phyloP scores from a whole-genome alignment of 352 stramenopile species.

The Phytophthora aleatoria region DNA sequence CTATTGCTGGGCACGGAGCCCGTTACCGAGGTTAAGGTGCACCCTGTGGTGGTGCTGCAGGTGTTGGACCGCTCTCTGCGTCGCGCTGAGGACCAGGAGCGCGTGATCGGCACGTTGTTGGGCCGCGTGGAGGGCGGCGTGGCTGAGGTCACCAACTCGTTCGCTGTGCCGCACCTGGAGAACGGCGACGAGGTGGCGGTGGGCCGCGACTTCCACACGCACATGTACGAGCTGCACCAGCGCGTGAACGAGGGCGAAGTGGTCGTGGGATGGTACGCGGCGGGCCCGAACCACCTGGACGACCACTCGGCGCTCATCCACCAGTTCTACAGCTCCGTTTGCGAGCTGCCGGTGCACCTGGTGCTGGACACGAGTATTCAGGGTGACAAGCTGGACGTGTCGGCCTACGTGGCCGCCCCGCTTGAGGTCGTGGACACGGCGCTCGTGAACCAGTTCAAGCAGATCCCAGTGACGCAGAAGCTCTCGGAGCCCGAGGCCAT shows the following conservation, averaged over 20 bases:
- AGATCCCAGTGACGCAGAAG: conserved; percentile 93
- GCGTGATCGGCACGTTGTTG: conserved; percentile 98
- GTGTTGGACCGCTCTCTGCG: conserved; percentile 97
- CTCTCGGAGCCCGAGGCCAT: conserved; percentile 94
- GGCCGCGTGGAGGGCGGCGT: conserved; percentile 88
- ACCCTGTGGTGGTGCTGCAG: conserved; percentile 97
- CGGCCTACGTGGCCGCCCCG: conserved; percentile 91
- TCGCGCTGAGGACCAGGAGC: conserved; percentile 91
- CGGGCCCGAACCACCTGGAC: conserved; percentile 78
- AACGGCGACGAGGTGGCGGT: conserved; percentile 96
- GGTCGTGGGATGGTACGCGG: conserved; percentile 98
- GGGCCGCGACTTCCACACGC: conserved; percentile 97
- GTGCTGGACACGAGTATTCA: conserved; percentile 94
- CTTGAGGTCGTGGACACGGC: conserved; percentile 90
- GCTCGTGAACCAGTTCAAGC: conserved; percentile 94
- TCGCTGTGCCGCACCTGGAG: conserved; percentile 97
- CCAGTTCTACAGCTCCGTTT: conserved; percentile 97
- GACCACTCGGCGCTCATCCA: conserved; percentile 98
- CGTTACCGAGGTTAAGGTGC: conserved; percentile 87
- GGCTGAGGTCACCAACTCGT: conserved; percentile 95
- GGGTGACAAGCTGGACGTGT: conserved; percentile 84
- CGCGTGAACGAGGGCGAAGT: conserved; percentile 94
- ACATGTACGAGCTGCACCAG: conserved; percentile 96
- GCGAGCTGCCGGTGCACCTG: conserved; percentile 93
- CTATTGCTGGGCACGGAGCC: conserved; percentile 82